These are phyloP conservation scores for Lasiodiplodia sp. DNA, from an alignment of 2,329 filamentous ascomycete genomes.

Conservation along the genomic window DNA sequence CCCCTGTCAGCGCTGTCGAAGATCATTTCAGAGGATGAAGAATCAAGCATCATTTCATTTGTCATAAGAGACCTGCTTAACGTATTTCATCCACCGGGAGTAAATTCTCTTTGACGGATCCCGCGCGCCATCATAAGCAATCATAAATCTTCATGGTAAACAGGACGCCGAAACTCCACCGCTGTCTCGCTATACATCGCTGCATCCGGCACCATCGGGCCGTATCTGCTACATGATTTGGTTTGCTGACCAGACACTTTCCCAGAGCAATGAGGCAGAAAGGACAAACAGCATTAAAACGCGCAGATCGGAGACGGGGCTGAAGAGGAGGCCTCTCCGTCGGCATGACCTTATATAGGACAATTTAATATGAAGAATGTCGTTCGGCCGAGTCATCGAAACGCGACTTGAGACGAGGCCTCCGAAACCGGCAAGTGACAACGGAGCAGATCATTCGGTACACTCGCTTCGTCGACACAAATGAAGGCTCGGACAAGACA, in stretches of 20 bases:
- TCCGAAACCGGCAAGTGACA: background rate
- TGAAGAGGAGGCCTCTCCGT: background rate
- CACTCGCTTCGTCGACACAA: background rate
- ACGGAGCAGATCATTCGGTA: background rate
- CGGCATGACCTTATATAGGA: background rate
- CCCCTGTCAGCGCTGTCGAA: background rate
- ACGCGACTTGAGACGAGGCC: background rate
- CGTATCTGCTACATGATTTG: background rate
- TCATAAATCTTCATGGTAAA: background rate
- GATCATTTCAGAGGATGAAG: background rate
- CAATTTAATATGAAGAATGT: background rate
- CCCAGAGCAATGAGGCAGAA: background rate
- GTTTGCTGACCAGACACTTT: background rate
- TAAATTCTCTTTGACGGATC: background rate
- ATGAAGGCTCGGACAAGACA: constrained; percentile 8
- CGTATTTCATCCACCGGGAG: background rate
- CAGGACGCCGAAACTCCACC: constrained; percentile 13
- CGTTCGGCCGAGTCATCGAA: background rate
- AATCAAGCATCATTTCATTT: background rate
- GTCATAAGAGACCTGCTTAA: background rate
- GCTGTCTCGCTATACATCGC: constrained; percentile 1
- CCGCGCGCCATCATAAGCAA: background rate
- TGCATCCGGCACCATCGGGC: background rate
- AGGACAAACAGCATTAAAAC: background rate
- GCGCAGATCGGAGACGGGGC: background rate